phyloP scores from a whole-genome alignment of 2,329 filamentous ascomycete genomes.

The Teratosphaeria gauchensis region DNA sequence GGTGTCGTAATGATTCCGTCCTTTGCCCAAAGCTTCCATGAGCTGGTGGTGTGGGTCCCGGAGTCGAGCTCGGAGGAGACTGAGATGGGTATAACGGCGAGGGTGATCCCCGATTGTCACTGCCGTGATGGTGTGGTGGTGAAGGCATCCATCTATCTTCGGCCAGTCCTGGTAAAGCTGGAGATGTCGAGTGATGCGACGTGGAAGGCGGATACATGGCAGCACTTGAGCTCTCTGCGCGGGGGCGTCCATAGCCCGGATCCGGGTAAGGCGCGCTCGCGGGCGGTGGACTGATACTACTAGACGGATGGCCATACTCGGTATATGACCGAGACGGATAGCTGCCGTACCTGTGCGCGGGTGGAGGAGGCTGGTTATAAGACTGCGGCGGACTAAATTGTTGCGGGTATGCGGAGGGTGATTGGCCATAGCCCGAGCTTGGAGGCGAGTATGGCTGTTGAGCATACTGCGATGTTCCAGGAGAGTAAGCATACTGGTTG shows the following conservation, averaged over 20 bases:
- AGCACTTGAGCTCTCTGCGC: conserved; percentile 9
- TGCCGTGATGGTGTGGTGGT: conserved; percentile 17
- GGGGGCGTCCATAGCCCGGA: conserved; percentile 11
- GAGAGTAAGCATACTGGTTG: conserved; percentile 18
- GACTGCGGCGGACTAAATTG: conserved; percentile 7
- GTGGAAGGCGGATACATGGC: conserved; percentile 7
- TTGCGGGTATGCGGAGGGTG: conserved; percentile 3
- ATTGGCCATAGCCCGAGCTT: conserved; percentile 12
- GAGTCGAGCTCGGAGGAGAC: conserved; percentile 37
- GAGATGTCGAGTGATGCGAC: conserved; percentile 8
- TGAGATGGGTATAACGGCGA: conserved; percentile 20
- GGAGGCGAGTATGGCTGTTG: conserved; percentile 13
- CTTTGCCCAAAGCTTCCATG: conserved; percentile 27
- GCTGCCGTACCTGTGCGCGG: conserved; percentile 7
- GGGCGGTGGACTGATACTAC: conserved; percentile 9
- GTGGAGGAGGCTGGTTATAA: conserved; percentile 17
- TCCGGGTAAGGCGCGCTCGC: conserved; percentile 13
- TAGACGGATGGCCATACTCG: conserved; percentile 10
- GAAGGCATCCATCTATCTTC: conserved; percentile 18
- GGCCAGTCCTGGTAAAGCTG: conserved; percentile 10
- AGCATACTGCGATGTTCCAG: conserved; percentile 8
- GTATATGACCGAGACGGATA: conserved; percentile 14
- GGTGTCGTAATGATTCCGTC: conserved; percentile 46
- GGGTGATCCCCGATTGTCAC: conserved; percentile 14
- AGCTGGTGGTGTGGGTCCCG: conserved; percentile 41